These are phyloP conservation scores for Corymbia citriodora DNA, from an alignment of 441 rosid species.

Conservation along the genomic window DNA sequence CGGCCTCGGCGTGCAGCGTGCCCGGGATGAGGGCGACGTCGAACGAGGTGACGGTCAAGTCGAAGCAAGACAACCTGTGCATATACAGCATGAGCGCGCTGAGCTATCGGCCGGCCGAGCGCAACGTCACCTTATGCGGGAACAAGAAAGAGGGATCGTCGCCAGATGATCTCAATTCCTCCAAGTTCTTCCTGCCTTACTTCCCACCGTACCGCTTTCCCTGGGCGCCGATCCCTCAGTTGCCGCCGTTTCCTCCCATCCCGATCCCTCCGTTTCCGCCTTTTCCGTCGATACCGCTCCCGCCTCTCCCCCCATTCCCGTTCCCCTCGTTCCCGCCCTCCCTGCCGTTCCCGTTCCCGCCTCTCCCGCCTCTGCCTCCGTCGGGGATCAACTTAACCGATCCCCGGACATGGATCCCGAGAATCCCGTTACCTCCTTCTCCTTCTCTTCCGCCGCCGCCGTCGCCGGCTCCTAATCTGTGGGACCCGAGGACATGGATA, in stretches of 20 bases:
- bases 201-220: constrained; percentile 46
- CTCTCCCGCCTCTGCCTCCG: background rate
- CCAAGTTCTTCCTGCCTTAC: constrained; percentile 52
- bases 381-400: constrained; percentile 13
- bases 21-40: constrained; percentile 38
- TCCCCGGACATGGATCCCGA: constrained; percentile 11
- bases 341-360: constrained; percentile 6
- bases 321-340: background rate
- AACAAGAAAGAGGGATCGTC: constrained; percentile 9
- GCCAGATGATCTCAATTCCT: constrained; percentile 22
- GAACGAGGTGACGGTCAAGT: constrained; percentile 51
- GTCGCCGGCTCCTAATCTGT: constrained; percentile 11
- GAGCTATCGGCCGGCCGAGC: constrained; percentile 41
- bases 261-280: constrained; percentile 6
- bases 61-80: constrained; percentile 54
- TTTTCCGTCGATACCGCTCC: constrained; percentile 2
- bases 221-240: constrained; percentile 46
- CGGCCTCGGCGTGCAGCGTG: constrained; percentile 28
- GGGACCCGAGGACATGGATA: constrained; percentile 35
- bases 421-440: constrained; percentile 9
- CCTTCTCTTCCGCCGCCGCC: constrained; percentile 26
- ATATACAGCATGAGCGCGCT: constrained; percentile 63
- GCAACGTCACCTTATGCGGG: constrained; percentile 41
- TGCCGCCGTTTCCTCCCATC: background rate
- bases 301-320: constrained; percentile 14